These are phyloP conservation scores for Daldinia bambusicola DNA, from an alignment of 495 filamentous ascomycete species.

Conservation along the genomic window DNA sequence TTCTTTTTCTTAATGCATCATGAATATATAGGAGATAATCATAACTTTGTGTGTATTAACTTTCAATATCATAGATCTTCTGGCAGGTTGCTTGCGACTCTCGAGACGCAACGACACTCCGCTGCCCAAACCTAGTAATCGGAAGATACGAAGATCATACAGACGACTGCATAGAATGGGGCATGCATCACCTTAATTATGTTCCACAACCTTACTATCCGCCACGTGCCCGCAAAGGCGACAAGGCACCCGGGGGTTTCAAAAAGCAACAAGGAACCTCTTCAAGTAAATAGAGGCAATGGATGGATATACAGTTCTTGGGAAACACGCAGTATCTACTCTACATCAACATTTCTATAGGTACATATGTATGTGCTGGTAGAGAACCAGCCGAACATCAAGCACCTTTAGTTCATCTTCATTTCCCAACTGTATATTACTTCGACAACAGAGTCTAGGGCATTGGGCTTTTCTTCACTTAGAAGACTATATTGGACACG, in stretches of 20 bases:
- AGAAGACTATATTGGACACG: no score
- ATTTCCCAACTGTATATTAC: no score
- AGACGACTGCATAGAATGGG: slow-evolving; percentile 27
- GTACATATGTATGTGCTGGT: no score
- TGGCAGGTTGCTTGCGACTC: slow-evolving; percentile 40
- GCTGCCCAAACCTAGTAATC: slow-evolving; percentile 33
- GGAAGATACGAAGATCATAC: slow-evolving; percentile 23
- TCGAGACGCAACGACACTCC: slow-evolving; percentile 23
- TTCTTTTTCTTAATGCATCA: no score
- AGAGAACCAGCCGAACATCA: no score
- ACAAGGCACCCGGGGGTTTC: neutral
- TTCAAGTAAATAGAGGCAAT: neutral
- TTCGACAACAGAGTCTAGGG: no score
- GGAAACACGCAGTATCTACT: neutral
- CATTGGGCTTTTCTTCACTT: no score
- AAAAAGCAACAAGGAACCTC: neutral
- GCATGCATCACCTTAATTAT: neutral
- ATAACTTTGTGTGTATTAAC: neutral
- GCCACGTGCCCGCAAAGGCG: neutral
- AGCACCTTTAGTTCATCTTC: no score
- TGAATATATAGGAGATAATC: no score
- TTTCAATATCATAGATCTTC: slow-evolving; percentile 10
- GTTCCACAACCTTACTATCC: neutral
- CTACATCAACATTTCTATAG: no score
- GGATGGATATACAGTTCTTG: neutral